phyloP scores from a whole-genome alignment of 169 alveolate genomes.

The Cardiosporidium cionae region DNA sequence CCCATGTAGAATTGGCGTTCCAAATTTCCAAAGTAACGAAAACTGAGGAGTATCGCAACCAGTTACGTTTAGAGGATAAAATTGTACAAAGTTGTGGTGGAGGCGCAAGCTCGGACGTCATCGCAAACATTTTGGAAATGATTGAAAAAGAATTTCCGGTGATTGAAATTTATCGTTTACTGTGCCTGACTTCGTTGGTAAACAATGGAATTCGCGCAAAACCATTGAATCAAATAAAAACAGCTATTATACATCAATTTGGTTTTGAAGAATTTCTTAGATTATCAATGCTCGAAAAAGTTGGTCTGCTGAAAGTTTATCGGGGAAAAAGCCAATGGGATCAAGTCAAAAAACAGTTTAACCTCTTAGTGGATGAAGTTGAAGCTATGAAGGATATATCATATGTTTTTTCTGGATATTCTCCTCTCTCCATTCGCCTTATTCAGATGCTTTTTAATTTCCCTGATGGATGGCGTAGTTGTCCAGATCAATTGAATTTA shows the following conservation, averaged over 20 bases:
- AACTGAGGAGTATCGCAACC: slow-evolving; percentile 45
- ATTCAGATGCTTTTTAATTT: slow-evolving; percentile 19
- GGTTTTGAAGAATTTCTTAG: slow-evolving; percentile 40
- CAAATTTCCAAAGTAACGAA: slow-evolving; percentile 52
- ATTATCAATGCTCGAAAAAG: slow-evolving; percentile 29
- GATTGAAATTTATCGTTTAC: slow-evolving; percentile 40
- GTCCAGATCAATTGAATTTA: slow-evolving; percentile 10
- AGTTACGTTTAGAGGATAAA: slow-evolving; percentile 66
- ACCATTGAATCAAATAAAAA: slow-evolving; percentile 18
- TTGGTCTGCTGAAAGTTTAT: slow-evolving; percentile 37
- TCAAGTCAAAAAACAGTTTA: slow-evolving; percentile 16
- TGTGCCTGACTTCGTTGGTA: slow-evolving; percentile 42
- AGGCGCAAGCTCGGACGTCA: slow-evolving; percentile 2
- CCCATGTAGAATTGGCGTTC: slow-evolving; percentile 74
- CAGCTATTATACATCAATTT: slow-evolving; percentile 27
- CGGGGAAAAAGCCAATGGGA: slow-evolving; percentile 23
- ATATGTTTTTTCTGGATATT: slow-evolving; percentile 52
- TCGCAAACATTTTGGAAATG: slow-evolving; percentile 11
- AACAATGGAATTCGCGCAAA: slow-evolving; percentile 39
- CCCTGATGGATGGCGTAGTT: slow-evolving; percentile 34
- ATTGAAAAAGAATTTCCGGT: slow-evolving; percentile 18
- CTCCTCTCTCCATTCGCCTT: slow-evolving; percentile 40
- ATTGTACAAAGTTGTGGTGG: slow-evolving; percentile 31
- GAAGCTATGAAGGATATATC: slow-evolving; percentile 38
- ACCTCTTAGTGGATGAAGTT: slow-evolving; percentile 37